Conservation (phyloP, 2,329 filamentous ascomycete species). For the Aureobasidium musti region DNA sequence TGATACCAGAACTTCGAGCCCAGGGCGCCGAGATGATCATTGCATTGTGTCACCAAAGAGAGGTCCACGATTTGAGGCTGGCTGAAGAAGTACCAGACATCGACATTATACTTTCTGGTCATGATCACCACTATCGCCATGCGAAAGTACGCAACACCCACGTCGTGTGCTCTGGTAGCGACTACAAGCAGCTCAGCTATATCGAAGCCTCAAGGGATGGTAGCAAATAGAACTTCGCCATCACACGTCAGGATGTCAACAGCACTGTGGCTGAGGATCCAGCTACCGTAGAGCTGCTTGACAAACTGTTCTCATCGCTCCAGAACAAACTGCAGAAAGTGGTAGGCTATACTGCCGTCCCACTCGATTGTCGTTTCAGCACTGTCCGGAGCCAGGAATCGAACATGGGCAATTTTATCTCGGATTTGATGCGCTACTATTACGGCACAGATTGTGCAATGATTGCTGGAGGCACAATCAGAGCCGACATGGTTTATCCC, state of each 20-base stretch:
- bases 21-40: slow-evolving; percentile 82
- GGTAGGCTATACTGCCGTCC: slow-evolving; percentile 77
- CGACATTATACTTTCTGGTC: slow-evolving; percentile 83
- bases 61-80: slow-evolving; percentile 87
- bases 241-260: slow-evolving; percentile 72
- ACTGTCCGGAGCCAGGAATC: slow-evolving; percentile 76
- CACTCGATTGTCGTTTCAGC: slow-evolving; percentile 82
- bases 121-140: slow-evolving; percentile 88
- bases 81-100: slow-evolving; percentile 71
- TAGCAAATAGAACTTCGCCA: slow-evolving; percentile 75
- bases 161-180: slow-evolving; percentile 81
- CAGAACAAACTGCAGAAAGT: slow-evolving; percentile 78
- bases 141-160: slow-evolving; percentile 75
- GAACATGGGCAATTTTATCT: slow-evolving; percentile 88
- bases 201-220: slow-evolving; percentile 62
- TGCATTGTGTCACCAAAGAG: slow-evolving; percentile 79
- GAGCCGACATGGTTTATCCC: slow-evolving; percentile 85
- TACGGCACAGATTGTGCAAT: slow-evolving; percentile 78
- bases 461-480: slow-evolving; percentile 83
- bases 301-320: slow-evolving; percentile 69
- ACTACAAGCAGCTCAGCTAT: slow-evolving; percentile 92
- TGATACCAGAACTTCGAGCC: slow-evolving; percentile 70
- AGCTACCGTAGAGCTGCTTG: slow-evolving; percentile 63
- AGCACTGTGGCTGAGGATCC: slow-evolving; percentile 66
- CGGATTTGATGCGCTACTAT: slow-evolving; percentile 84